These are phyloP conservation scores for Dactylellina sp. DNA, from an alignment of 2,329 filamentous ascomycete genomes.

Conservation along the genomic window DNA sequence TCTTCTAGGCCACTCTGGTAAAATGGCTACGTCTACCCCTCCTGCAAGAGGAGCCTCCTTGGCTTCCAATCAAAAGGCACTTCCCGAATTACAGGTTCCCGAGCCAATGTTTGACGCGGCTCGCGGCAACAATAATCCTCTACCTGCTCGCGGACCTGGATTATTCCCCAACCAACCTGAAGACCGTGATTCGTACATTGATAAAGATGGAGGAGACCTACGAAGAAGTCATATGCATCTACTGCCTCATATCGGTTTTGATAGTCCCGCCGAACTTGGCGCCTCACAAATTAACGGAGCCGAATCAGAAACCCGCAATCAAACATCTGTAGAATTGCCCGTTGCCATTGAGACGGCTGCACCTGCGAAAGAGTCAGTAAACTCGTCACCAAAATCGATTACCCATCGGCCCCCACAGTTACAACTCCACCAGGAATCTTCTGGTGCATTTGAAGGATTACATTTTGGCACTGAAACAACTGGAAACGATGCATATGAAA, in stretches of 20 bases:
- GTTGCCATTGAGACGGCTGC: neutral
- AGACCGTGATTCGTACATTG: slow-evolving; percentile 51
- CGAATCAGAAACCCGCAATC: neutral
- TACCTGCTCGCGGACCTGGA: slow-evolving; percentile 21
- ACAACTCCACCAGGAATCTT: slow-evolving; percentile 25
- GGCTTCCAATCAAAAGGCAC: slow-evolving; percentile 52
- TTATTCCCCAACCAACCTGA: slow-evolving; percentile 35
- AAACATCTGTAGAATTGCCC: slow-evolving; percentile 17
- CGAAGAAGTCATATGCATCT: slow-evolving; percentile 53
- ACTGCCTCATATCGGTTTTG: slow-evolving; percentile 45
- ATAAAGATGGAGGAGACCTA: slow-evolving; percentile 46
- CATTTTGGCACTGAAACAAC: slow-evolving; percentile 39
- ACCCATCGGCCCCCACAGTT: slow-evolving; percentile 31
- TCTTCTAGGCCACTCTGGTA: slow-evolving; percentile 44
- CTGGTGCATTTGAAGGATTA: slow-evolving; percentile 37
- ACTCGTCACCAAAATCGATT: neutral
- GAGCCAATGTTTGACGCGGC: slow-evolving; percentile 29
- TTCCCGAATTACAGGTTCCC: slow-evolving; percentile 37
- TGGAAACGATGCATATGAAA: neutral
- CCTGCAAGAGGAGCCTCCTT: slow-evolving; percentile 57
- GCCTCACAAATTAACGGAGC: slow-evolving; percentile 1
- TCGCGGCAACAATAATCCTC: slow-evolving; percentile 32
- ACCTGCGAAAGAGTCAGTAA: neutral
- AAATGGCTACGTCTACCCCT: slow-evolving; percentile 55
- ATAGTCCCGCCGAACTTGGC: slow-evolving; percentile 29